Evolutionary conservation across 2,329 filamentous ascomycete species (phyloP), one percentile per base, ranked within the genome.

Genomic region (Hirsutella minnesotensis): DNA sequence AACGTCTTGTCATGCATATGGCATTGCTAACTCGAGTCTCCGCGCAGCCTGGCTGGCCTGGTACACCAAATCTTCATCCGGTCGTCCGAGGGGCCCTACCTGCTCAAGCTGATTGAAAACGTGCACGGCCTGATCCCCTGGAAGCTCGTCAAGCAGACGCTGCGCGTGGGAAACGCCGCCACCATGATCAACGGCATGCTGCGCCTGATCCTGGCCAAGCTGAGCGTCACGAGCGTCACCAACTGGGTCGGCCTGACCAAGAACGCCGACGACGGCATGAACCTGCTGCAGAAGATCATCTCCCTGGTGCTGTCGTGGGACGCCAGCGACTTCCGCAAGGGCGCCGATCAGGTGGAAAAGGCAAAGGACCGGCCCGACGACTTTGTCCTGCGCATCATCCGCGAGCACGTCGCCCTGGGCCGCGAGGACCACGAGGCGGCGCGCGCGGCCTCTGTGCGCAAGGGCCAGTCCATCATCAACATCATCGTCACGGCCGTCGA

Each of bases 131-230:
- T 89, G 44, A 63, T 87, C 0, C 85, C 85, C 0, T 90, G 88
- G 56, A 70, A 73, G 35, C 66, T 86, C 48, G 70, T 89, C 40
- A 73, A 79, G 46, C 83, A 89, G 57, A 86, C 83, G 0, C 64
- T 92, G 4, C 76, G 78, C 34, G 72, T 89, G 13, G 82, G 85
- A 5, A 92, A 90, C 56, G 84, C 84, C 0, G 84, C 84, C 1
- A 83, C 79, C 18, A 89, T 92, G 85, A 80, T 90, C 44, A 83
- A 74, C 53, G 84, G 73, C 45, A 80, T 90, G 72, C 72, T 85
- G 57, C 74, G 70, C 42, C 64, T 90, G 15, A 69, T 89, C 15
- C 69, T 92, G 13, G 79, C 84, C n/a, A 92, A 92, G 62, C 65
- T 88, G 44, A 84, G 82, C 49, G 68, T 90, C 4, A 79, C 77